phyloP scores from a whole-genome alignment of 176 grass and related monocot species.

The Triticum urartu region DNA sequence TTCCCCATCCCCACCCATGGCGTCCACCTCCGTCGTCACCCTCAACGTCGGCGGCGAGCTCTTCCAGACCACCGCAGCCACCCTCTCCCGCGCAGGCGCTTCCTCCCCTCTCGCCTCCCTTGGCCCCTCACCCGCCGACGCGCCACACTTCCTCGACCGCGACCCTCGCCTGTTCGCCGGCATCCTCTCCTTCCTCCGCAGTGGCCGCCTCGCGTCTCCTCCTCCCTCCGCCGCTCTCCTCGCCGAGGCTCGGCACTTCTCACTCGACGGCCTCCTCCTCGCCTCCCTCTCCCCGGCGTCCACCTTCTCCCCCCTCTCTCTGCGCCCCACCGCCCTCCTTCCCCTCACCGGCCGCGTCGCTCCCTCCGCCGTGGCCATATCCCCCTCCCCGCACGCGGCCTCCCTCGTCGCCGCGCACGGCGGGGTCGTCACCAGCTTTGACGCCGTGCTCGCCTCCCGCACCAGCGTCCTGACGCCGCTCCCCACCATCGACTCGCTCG shows the following conservation, averaged over 20 bases:
- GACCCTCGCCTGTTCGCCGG: conserved; percentile 51
- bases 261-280: conserved; percentile 27
- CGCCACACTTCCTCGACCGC: conserved; percentile 65
- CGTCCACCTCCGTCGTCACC: conserved; percentile 45
- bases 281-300: conserved; percentile 19
- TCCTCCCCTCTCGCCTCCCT: conserved; percentile 60
- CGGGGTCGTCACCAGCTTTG: conserved; percentile 56
- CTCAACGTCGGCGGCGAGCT: conserved; percentile 79
- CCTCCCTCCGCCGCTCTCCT: conserved; percentile 42
- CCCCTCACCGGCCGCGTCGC: neutral
- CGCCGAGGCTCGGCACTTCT: conserved; percentile 45
- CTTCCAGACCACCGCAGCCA: conserved; percentile 70
- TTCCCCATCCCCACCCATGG: conserved; percentile 25
- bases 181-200: conserved; percentile 62
- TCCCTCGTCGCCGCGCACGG: conserved; percentile 64
- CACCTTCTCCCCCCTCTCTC: neutral
- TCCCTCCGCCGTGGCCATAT: conserved; percentile 39
- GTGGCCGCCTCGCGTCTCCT: conserved; percentile 31
- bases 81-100: conserved; percentile 61
- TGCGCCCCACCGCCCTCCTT: neutral
- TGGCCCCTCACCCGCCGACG: conserved; percentile 8
- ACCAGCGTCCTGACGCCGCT: conserved; percentile 61
- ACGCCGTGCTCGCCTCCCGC: conserved; percentile 33
- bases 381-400: conserved; percentile 18
- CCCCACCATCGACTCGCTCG: conserved; percentile 61